phyloP scores from a whole-genome alignment of 2,329 filamentous ascomycete genomes.

The Pseudogymnoascus sp. region DNA sequence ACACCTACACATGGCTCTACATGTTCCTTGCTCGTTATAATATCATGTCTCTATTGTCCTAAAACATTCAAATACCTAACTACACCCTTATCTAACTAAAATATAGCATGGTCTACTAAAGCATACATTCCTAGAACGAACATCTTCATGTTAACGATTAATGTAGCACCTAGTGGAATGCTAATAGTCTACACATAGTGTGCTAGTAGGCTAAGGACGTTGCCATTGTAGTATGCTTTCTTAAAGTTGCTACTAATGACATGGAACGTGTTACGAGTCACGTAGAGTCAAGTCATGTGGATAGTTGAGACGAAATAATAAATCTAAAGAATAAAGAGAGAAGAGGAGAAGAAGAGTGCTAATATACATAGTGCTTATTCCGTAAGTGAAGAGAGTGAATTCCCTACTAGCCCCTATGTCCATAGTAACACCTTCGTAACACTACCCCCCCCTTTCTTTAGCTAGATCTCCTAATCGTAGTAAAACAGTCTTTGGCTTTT shows the following conservation, averaged over 20 bases:
- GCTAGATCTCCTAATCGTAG: no score
- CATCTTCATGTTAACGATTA: constrained; percentile 29
- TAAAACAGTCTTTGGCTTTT: no score
- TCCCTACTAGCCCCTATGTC: no score
- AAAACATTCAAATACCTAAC: constrained; percentile 31
- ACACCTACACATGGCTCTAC: neutral
- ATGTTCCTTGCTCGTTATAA: constrained; percentile 24
- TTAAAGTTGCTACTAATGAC: constrained; percentile 27
- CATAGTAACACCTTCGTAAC: no score
- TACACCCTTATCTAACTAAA: constrained; percentile 29
- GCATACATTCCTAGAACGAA: constrained; percentile 29
- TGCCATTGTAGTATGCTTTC: constrained; percentile 27
- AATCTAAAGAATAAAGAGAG: no score
- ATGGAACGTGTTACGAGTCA: no score
- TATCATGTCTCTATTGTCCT: constrained; percentile 23
- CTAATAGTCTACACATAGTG: constrained; percentile 23
- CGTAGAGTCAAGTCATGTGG: no score
- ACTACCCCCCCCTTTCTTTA: no score
- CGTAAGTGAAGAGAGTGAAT: no score
- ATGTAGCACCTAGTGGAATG: constrained; percentile 25
- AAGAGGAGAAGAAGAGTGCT: no score
- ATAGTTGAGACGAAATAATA: no score
- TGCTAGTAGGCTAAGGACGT: constrained; percentile 27
- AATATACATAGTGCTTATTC: no score
- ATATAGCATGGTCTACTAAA: constrained; percentile 30